phyloP scores from a whole-genome alignment of 495 filamentous ascomycete genomes.

The Clavariopsis aquatica region DNA sequence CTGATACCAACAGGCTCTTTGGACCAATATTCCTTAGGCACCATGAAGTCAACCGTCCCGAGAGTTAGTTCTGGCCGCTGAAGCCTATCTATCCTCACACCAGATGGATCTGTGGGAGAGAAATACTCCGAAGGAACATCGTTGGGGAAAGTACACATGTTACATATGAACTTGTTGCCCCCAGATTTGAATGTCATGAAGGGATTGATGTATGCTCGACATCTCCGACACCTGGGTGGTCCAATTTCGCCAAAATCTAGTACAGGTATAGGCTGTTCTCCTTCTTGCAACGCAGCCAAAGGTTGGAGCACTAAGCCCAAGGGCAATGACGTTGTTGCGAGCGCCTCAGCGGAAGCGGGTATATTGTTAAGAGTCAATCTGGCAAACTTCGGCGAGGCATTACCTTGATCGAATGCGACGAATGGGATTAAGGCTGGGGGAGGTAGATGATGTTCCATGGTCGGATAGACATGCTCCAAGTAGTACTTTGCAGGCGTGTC shows the following conservation, averaged over 20 bases:
- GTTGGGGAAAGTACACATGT: conserved; percentile 97
- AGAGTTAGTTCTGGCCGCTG: conserved; percentile 86
- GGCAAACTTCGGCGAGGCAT: conserved; percentile 91
- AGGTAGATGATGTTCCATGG: conserved; percentile 86
- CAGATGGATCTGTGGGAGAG: conserved; percentile 82
- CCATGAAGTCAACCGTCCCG: conserved; percentile 92
- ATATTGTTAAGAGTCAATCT: conserved; percentile 91
- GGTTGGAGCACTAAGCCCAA: conserved; percentile 89
- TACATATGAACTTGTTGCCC: conserved; percentile 95
- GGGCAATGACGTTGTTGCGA: conserved; percentile 76
- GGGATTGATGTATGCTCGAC: conserved; percentile 95
- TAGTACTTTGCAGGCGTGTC: conserved; percentile 82
- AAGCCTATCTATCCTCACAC: conserved; percentile 81
- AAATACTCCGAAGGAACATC: conserved; percentile 93
- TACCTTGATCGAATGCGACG: conserved; percentile 91
- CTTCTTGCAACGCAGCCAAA: conserved; percentile 76
- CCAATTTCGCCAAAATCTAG: conserved; percentile 93
- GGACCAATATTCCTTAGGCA: conserved; percentile 98
- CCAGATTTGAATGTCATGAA: conserved; percentile 97
- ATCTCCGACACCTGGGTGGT: conserved; percentile 89
- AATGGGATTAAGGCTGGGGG: conserved; percentile 90
- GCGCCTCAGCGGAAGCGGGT: conserved; percentile 76
- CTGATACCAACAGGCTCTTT: conserved; percentile 87
- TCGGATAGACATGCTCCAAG: conserved; percentile 83
- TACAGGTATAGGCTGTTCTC: conserved; percentile 85